Base-by-base conservation (phyloP, 1,139 yeast genomes). In the Sugiyamaella novakii region DNA sequence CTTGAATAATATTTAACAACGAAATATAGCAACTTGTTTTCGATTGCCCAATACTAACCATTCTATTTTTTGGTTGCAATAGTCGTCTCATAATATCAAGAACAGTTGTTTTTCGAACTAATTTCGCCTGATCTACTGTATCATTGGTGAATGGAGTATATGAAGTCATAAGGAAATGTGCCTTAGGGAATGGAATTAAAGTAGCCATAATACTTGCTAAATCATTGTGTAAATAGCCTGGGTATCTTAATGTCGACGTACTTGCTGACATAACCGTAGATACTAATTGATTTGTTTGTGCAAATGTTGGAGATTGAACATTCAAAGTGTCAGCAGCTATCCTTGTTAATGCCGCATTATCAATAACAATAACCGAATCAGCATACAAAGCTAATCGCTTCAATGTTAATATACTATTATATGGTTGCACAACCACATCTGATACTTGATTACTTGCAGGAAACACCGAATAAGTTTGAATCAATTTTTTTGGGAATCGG, bases 371-470 rank as follows among this genome's bases (percentile, higher is more conserved):
- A 22, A 89, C 84, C 1, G 89, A 84, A 66, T 92, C 97, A 43
- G 96, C 86, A 60, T 78, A 80, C 56, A 87, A 92, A 3, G 88
- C 86, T 52, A 92, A 75, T 58, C 98, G 72, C 61, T 83, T 81
- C 55, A 94, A 72, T 0, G 98, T 84, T 49, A 92, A 70, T 21
- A 94, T 75, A 0, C 95, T 84, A 66, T 92, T 92, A 69, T 92
- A 92, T 0, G 98, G 98, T 64, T 92, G 98, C 1, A 92, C 97
- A 19, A 94, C 98, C 27, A 92, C 97, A 61, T 92, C 98, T 1
- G 95, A 84, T 0, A 88, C 84, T 49, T 61, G 63, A 43, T 81
- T 78, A 44, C 66, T 64, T 33, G 78, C 79, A 0, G 96, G 96
- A 63, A 92, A 91, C 1, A 92, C 84, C 46, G 92, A 86, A 59